Evolutionary conservation across 2,329 filamentous ascomycete species (phyloP), one percentile per base, ranked within the genome.

Genomic region (Ophiostoma fasciatum): DNA sequence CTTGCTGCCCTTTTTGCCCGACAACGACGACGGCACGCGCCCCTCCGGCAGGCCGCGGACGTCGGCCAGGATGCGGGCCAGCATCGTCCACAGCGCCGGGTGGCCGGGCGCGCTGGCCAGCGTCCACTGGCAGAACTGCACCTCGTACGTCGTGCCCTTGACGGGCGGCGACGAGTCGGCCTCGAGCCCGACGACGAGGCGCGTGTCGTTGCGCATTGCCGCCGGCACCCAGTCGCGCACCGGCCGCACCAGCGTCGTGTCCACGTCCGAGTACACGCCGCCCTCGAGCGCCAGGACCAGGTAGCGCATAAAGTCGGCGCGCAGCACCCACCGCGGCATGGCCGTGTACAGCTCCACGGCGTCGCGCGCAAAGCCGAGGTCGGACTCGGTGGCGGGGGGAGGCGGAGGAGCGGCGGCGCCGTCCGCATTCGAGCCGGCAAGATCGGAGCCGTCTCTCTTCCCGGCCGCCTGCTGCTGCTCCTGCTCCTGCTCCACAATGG

Each of bases 211-310:
- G 14, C 45, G 43, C 18, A 47, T 23, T 8, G 32, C n/a, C 11
- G 35, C 31, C 7, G 49, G 49, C 4, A 52, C 41, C 50, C 51
- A 53, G 8, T 42, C 33, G 28, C 64, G 52, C 31, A 74, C 51
- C 0, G 68, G 62, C 18, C 30, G 50, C 11, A 65, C 64, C 46
- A 73, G 18, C 3, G 23, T n/a, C 11, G 74, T 70, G 47, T 75
- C 71, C 29, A 71, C 70, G 45, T 75, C 71, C n/a, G 68, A 61
- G 49, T 73, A 75, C 10, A 64, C 46, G 21, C 63, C 58, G 25
- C 57, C 57, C 37, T 58, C 50, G 12, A 43, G 41, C 4, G 38
- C 36, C 12, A 53, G 48, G 13, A 52, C 31, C 5, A 52, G 42
- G 36, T 52, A 53, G n/a, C 51, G 49, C 18, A 52, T 37, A 28